Base-by-base conservation (phyloP, 1,139 yeast species). In the Sugiyamaella novakii region DNA sequence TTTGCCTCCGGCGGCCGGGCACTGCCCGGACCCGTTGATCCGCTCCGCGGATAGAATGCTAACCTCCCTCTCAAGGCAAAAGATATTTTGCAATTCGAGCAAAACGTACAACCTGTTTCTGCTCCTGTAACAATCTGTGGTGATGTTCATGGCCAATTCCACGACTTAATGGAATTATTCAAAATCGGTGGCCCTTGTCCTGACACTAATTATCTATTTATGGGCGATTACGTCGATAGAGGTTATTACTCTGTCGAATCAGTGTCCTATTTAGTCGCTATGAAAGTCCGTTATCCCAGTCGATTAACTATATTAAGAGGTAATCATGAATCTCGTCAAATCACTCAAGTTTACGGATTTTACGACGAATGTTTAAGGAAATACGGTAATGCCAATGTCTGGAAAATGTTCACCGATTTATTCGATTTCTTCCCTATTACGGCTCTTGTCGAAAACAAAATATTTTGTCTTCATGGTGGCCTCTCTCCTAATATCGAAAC, bases 91-190 rank as follows among this genome's bases (percentile, higher is more conserved):
- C 91, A 89, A 65, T 83, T 80, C 59, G 98, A 94, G 72, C 86
- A 91, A 56, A 92, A 94, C 66, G 96, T 92, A 43, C 96, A 91
- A 65, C 89, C 91, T 5, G 96, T 92, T 36, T 87, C 84, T 59
- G 94, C 96, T 0, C 98, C 98, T 2, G 96, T 88, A 43, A 91
- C 98, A n/a, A 87, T 92, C 45, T 94, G 98, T 72, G 99, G 99
- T 48, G 98, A 92, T 67, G 92, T 92, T 36, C 98, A 92, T 66
- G 98, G 98, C 12, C 98, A 92, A 70, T 79, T 92, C 56, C 98
- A 94, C 70, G 98, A 92, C 69, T 72, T 92, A 56, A 74, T 92
- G 68, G 95, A 95, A 55, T 74, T 92, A 47, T 91, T 92, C 71
- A 75, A 76, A 49, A 83, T 87, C 59, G 96, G 96, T 5, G 98